phyloP scores from a whole-genome alignment of 1,139 yeast species.

The Yamadazyma sp. region DNA sequence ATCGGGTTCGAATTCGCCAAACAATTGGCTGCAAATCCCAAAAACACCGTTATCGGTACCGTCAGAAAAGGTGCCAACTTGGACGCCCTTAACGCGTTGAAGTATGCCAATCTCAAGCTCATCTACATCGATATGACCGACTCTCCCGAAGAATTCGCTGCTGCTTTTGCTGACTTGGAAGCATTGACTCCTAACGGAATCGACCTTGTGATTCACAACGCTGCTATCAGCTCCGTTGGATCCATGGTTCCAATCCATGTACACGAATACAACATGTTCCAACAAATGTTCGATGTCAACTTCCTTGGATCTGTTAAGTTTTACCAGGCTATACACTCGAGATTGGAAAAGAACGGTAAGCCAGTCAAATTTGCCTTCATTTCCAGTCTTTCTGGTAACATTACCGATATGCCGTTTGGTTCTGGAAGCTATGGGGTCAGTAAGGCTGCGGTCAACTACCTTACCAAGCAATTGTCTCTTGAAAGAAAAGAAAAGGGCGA shows the following conservation, averaged over 20 bases:
- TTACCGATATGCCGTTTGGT: slow-evolving; percentile 9
- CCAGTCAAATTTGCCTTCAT: slow-evolving; percentile 23
- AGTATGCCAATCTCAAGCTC: slow-evolving; percentile 3
- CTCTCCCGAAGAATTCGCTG: neutral
- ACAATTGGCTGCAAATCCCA: slow-evolving; percentile 3
- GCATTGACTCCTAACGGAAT: slow-evolving; percentile 4
- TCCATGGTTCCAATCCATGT: neutral
- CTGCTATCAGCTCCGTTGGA: slow-evolving; percentile 1
- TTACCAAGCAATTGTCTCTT: slow-evolving; percentile 3
- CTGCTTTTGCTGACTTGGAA: slow-evolving; percentile 6
- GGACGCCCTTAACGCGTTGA: slow-evolving; percentile 2
- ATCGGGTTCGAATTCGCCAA: slow-evolving; percentile 8
- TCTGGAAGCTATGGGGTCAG: slow-evolving; percentile 3
- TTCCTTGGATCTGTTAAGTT: slow-evolving; percentile 30
- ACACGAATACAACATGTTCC: slow-evolving; percentile 23
- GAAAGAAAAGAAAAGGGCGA: slow-evolving; percentile 27
- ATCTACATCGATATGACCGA: slow-evolving; percentile 3
- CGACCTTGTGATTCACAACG: slow-evolving; percentile 9
- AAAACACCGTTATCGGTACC: slow-evolving; percentile 5
- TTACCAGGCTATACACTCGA: slow-evolving; percentile 24
- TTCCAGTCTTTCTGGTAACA: slow-evolving; percentile 24
- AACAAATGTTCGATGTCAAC: no score
- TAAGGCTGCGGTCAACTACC: slow-evolving; percentile 5
- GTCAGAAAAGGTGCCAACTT: slow-evolving; percentile 5
- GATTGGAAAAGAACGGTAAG: slow-evolving; percentile 14